A percentile compares a stretch with the other conserved stretches of the same genome.
Evolutionary conservation across 129 eudicot genomes (phyloP).

Genomic region (Flaveria sonorensis): DNA sequence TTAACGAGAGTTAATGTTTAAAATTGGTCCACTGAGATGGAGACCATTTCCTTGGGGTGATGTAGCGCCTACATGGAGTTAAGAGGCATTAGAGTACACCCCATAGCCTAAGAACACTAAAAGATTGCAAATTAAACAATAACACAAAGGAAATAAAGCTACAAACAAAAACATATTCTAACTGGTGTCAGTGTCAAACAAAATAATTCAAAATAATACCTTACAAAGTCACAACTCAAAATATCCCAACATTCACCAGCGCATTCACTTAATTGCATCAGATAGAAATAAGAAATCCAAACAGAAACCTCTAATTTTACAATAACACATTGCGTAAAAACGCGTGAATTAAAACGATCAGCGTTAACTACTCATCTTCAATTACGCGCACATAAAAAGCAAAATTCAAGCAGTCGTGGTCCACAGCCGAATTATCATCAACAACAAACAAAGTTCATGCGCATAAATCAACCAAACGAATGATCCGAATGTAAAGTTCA

Average conservation of each 20-base stretch:
- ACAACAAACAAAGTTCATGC: not conserved
- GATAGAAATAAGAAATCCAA: not conserved
- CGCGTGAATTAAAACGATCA: not conserved
- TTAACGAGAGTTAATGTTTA: too few relatives aligned
- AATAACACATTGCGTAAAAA: not conserved
- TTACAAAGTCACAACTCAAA: not conserved
- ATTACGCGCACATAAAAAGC: not conserved
- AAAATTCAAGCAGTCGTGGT: not conserved
- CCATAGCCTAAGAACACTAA: too few relatives aligned
- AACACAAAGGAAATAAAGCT: too few relatives aligned
- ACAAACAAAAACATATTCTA: too few relatives aligned
- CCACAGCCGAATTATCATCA: slow-evolving; percentile 16
- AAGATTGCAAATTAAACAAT: too few relatives aligned
- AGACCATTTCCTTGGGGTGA: too few relatives aligned
- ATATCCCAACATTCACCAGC: not conserved
- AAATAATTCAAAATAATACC: not conserved
- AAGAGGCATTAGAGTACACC: too few relatives aligned
- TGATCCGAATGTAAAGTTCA: not conserved
- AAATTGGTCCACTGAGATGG: too few relatives aligned
- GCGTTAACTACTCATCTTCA: not conserved
- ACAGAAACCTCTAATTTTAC: not conserved
- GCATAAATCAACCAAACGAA: not conserved
- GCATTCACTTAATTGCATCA: not conserved
- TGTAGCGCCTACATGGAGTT: too few relatives aligned
- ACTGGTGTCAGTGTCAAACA: not conserved